A percentile compares a stretch with the other conserved stretches of the same genome.
These are phyloP conservation scores for Debaryomyces maramus DNA, from an alignment of 805 yeast genomes.

Conservation along the genomic window DNA sequence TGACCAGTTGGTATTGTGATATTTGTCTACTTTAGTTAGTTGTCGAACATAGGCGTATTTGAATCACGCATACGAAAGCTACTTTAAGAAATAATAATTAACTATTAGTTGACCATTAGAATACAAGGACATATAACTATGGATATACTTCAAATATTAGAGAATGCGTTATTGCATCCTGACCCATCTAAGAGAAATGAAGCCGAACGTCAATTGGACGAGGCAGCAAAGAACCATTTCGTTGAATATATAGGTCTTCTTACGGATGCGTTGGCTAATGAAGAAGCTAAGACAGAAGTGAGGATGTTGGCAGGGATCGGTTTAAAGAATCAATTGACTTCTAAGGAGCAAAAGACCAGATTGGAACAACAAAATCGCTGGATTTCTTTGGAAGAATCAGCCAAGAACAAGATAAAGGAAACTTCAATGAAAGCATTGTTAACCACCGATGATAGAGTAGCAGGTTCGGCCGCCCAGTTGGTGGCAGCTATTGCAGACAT, in stretches of 20 bases:
- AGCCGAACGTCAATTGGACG: conserved; percentile 76
- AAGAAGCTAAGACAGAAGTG: conserved; percentile 67
- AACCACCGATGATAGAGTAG: conserved; percentile 72
- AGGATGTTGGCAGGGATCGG: conserved; percentile 89
- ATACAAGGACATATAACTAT: too few relatives aligned
- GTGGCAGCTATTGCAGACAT: conserved; percentile 97
- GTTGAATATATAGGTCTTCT: conserved; percentile 69
- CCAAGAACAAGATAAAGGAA: conserved; percentile 65
- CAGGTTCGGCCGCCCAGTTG: conserved; percentile 86
- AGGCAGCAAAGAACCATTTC: conserved; percentile 73
- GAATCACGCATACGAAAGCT: too few relatives aligned
- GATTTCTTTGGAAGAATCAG: conserved; percentile 56
- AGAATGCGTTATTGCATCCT: conserved; percentile 72
- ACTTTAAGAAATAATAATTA: too few relatives aligned
- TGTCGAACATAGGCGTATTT: too few relatives aligned
- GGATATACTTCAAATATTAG: conserved; percentile 68
- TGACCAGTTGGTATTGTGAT: not conserved
- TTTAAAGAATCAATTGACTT: conserved; percentile 81
- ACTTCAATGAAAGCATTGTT: conserved; percentile 58
- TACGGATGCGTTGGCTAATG: conserved; percentile 70
- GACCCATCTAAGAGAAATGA: conserved; percentile 65
- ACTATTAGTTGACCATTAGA: too few relatives aligned
- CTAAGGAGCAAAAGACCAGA: conserved; percentile 69
- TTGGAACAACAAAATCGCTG: conserved; percentile 69
- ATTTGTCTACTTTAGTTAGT: too few relatives aligned